phyloP scores from a whole-genome alignment of 2,329 filamentous ascomycete species.

The Fusarium nelsonii region DNA sequence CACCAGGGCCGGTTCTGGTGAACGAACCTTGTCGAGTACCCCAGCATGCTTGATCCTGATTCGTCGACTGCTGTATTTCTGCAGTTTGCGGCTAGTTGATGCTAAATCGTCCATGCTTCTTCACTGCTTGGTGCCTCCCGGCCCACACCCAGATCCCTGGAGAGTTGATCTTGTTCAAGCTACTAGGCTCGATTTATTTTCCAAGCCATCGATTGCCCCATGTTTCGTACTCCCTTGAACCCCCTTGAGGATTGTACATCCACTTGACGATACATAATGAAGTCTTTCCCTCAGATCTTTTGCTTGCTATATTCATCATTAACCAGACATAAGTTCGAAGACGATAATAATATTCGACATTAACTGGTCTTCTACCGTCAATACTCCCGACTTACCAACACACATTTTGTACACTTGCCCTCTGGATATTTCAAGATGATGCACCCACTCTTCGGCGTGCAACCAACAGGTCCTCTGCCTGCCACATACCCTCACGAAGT shows the following conservation, averaged over 20 bases:
- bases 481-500: constrained; percentile 52
- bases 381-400: neutral
- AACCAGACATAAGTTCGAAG: neutral
- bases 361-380: neutral
- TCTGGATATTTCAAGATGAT: constrained; percentile 48
- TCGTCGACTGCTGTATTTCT: constrained; percentile 51
- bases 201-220: constrained; percentile 52
- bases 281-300: constrained; percentile 40
- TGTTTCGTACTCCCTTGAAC: constrained; percentile 52
- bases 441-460: constrained; percentile 48
- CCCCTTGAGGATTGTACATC: constrained; percentile 42
- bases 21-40: constrained; percentile 32
- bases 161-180: constrained; percentile 52
- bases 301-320: constrained; percentile 7
- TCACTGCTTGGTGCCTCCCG: constrained; percentile 49
- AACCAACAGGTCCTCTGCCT: constrained; percentile 47
- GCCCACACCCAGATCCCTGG: constrained; percentile 56
- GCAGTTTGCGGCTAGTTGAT: constrained; percentile 50
- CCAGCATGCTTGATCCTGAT: constrained; percentile 39
- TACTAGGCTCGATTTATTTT: constrained; percentile 55
- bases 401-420: neutral
- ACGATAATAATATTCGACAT: constrained; percentile 14
- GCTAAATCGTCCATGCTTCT: constrained; percentile 46
- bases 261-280: constrained; percentile 51
- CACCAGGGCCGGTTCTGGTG: constrained; percentile 41